Conservation (phyloP, 192 early-diverging fungal genomes). For the Thamnidium elegans region DNA sequence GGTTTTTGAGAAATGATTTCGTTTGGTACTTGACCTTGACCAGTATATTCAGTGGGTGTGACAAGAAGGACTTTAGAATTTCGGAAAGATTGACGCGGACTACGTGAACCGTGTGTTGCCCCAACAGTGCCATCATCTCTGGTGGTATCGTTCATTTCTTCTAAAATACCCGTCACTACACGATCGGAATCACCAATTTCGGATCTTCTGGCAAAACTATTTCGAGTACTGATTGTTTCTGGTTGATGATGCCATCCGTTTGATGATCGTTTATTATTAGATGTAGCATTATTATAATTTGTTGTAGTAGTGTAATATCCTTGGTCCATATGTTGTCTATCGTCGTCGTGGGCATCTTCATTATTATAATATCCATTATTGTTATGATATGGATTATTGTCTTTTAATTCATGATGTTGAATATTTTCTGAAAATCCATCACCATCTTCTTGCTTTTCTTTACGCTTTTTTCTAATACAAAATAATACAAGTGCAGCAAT, state of each 20-base stretch:
- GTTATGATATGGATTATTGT: neutral
- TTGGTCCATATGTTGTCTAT: neutral
- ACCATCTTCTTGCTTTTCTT: neutral
- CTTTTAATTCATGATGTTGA: neutral
- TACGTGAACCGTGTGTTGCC: conserved; percentile 15
- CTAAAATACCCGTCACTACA: conserved; percentile 19
- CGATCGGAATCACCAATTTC: conserved; percentile 28
- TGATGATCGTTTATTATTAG: neutral
- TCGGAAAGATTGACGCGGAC: conserved; percentile 11
- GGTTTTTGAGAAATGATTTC: conserved; percentile 32
- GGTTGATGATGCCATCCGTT: conserved; percentile 2
- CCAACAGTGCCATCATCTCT: conserved; percentile 5
- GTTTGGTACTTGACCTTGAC: conserved; percentile 31
- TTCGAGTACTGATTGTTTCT: conserved; percentile 2
- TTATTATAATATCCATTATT: neutral
- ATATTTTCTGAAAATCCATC: neutral
- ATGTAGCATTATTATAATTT: neutral
- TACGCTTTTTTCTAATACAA: conserved; percentile 8
- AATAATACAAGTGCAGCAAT: conserved; percentile 29
- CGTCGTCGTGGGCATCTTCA: neutral
- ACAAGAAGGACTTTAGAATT: conserved; percentile 5
- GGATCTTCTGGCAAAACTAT: conserved; percentile 6
- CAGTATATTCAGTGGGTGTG: neutral
- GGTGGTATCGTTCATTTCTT: conserved; percentile 11
- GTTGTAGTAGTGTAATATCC: no score